Percentiles rank a stretch among this genome's conserved stretches.
These are phyloP conservation scores for Acrodontium crateriforme DNA, from an alignment of 2,329 filamentous ascomycete genomes.

Conservation along the genomic window DNA sequence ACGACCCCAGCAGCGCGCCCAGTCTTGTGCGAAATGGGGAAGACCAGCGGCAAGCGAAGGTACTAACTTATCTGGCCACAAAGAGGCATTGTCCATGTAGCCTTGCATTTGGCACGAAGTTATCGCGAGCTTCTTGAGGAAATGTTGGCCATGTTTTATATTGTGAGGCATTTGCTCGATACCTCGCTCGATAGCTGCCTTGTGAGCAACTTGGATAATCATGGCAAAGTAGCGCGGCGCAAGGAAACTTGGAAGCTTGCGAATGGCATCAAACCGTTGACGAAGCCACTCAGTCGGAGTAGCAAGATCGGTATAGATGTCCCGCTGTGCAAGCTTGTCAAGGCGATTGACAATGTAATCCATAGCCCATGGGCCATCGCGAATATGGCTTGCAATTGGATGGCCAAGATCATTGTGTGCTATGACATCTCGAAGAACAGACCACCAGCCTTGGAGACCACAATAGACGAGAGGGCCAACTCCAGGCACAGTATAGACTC, in stretches of 20 bases:
- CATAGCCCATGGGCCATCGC: constrained; percentile 81
- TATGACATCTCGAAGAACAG: constrained; percentile 70
- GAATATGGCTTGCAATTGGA: constrained; percentile 81
- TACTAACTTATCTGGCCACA: constrained; percentile 74
- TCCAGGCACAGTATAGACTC: constrained; percentile 77
- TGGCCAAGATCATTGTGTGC: constrained; percentile 83
- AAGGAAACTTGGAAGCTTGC: constrained; percentile 74
- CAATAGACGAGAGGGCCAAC: constrained; percentile 82
- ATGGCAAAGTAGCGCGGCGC: constrained; percentile 88
- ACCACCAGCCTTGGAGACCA: constrained; percentile 98
- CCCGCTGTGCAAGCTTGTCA: constrained; percentile 50
- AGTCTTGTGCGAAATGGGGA: constrained; percentile 85
- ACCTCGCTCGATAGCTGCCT: constrained; percentile 63
- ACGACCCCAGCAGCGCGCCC: constrained; percentile 93
- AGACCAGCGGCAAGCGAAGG: constrained; percentile 83
- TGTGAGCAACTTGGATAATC: constrained; percentile 75
- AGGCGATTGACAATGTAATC: constrained; percentile 75
- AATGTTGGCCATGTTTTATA: constrained; percentile 69
- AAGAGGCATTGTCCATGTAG: constrained; percentile 73
- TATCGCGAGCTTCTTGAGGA: constrained; percentile 77
- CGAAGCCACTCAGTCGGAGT: constrained; percentile 65
- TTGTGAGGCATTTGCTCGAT: constrained; percentile 68
- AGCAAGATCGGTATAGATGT: constrained; percentile 45
- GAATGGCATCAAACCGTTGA: constrained; percentile 73
- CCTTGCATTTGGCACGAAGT: constrained; percentile 87